A percentile compares a stretch with the other conserved stretches of the same genome.
These are phyloP conservation scores for Samsoniella hepiali DNA, from an alignment of 2,329 filamentous ascomycete species.

Conservation along the genomic window DNA sequence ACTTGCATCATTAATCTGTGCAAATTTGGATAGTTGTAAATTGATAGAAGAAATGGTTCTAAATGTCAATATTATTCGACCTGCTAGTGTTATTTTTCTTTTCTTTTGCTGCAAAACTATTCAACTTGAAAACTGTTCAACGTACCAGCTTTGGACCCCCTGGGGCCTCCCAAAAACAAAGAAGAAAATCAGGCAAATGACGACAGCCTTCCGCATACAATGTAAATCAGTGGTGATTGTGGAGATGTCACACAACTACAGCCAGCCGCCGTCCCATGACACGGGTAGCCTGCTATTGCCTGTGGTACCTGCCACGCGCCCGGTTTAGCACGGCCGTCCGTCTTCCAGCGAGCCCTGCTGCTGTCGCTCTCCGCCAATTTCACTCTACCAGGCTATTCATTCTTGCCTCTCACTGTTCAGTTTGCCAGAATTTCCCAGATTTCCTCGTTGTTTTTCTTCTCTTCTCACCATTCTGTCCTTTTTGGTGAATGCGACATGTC, in stretches of 20 bases:
- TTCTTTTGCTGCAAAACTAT: background rate
- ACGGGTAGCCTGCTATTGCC: background rate
- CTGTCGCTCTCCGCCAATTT: no score
- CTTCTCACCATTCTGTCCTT: no score
- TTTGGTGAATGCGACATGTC: background rate
- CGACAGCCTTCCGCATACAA: background rate
- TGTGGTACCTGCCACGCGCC: background rate
- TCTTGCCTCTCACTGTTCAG: background rate
- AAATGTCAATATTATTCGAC: no score
- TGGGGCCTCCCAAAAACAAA: no score
- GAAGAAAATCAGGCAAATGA: background rate
- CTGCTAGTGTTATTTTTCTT: background rate
- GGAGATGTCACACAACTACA: background rate
- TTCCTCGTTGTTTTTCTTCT: no score
- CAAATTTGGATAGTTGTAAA: background rate
- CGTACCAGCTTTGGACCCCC: no score
- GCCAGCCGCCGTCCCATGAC: background rate
- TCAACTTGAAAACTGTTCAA: no score
- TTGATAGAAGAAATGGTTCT: background rate
- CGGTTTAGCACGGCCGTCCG: no score
- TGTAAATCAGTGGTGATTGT: background rate
- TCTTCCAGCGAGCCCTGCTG: no score
- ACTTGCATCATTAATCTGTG: constrained; percentile 1
- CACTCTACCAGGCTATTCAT: background rate
- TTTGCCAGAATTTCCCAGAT: background rate